These are phyloP conservation scores for Fusarium staphyleae DNA, from an alignment of 2,329 filamentous ascomycete genomes.

Conservation along the genomic window DNA sequence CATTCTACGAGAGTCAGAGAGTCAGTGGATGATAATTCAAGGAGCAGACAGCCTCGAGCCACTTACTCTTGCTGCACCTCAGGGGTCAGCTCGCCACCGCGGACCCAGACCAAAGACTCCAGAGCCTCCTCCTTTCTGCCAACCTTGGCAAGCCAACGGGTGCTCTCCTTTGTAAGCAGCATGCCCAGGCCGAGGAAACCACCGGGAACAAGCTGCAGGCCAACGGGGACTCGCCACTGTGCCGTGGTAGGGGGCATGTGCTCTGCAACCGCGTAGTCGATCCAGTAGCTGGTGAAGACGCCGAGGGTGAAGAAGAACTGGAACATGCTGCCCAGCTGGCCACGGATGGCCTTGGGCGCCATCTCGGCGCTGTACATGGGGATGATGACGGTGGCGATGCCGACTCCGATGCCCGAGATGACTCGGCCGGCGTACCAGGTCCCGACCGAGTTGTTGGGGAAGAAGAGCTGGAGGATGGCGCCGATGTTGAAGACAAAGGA, in stretches of 20 bases:
- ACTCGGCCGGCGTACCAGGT: conserved; percentile 51
- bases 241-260: conserved; percentile 48
- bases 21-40: conserved; percentile 1
- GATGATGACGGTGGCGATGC: conserved; percentile 52
- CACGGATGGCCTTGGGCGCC: conserved; percentile 55
- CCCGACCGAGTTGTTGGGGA: conserved; percentile 46
- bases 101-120: conserved; percentile 58
- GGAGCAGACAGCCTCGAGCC: not conserved
- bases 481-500: conserved; percentile 55
- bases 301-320: conserved; percentile 55
- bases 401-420: conserved; percentile 47
- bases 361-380: conserved; percentile 56
- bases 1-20: conserved; percentile 40
- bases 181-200: conserved; percentile 56
- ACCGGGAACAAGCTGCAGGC: conserved; percentile 56
- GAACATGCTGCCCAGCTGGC: conserved; percentile 52
- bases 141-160: conserved; percentile 55
- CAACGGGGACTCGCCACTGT: conserved; percentile 60
- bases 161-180: conserved; percentile 57
- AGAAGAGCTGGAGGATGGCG: conserved; percentile 50
- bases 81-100: conserved; percentile 51
- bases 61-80: conserved; percentile 47
- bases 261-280: conserved; percentile 55
- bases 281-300: conserved; percentile 52
- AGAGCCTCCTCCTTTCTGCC: conserved; percentile 55